These are phyloP conservation scores for Cryphonectria radicalis DNA, from an alignment of 2,329 filamentous ascomycete genomes.

Conservation along the genomic window DNA sequence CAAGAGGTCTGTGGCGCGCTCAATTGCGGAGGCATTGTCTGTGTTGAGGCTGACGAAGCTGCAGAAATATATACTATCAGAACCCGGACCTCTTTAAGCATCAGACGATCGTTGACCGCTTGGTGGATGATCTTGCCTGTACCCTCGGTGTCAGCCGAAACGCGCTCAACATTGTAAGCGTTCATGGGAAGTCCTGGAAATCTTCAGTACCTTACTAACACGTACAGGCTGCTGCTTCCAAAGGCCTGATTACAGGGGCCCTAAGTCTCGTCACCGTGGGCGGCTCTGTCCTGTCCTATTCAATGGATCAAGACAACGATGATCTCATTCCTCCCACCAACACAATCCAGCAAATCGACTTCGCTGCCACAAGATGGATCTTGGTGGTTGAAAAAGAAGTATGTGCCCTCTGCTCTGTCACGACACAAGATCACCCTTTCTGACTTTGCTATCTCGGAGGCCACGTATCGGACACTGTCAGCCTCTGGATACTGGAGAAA, in stretches of 20 bases:
- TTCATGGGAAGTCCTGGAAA: not conserved
- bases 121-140: slow-evolving; percentile 75
- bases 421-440: not conserved
- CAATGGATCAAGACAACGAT: slow-evolving; percentile 37
- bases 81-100: slow-evolving; percentile 72
- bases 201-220: slow-evolving; percentile 17
- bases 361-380: slow-evolving; percentile 63
- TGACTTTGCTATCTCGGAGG: slow-evolving; percentile 49
- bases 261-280: slow-evolving; percentile 46
- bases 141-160: slow-evolving; percentile 68
- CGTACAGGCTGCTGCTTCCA: slow-evolving; percentile 70
- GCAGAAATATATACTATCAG: slow-evolving; percentile 82
- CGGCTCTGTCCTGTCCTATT: slow-evolving; percentile 37
- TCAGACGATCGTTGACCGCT: slow-evolving; percentile 70
- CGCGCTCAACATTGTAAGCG: slow-evolving; percentile 70
- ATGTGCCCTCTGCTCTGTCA: slow-evolving; percentile 22
- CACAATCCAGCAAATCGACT: slow-evolving; percentile 53
- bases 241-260: slow-evolving; percentile 70
- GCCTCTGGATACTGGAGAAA: slow-evolving; percentile 58
- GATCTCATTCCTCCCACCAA: slow-evolving; percentile 61
- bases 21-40: not conserved
- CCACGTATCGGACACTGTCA: slow-evolving; percentile 73
- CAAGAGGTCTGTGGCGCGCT: slow-evolving; percentile 57
- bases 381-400: slow-evolving; percentile 82
- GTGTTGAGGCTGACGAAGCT: not conserved